phyloP scores from a whole-genome alignment of 805 yeast genomes.

The Metschnikowia peoriensis region DNA sequence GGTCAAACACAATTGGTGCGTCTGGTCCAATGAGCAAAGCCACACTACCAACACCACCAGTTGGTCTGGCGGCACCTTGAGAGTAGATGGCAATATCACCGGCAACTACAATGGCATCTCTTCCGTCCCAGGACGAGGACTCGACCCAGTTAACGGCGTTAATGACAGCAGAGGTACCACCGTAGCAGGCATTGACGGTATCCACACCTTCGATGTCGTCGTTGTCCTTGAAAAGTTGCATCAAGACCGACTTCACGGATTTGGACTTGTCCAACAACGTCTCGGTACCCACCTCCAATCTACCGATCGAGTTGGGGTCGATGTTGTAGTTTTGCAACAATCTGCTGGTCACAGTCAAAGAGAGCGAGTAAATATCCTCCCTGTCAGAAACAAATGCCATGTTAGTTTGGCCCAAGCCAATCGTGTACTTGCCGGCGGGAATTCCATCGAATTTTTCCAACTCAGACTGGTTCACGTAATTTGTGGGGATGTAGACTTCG shows the following conservation, averaged over 20 bases:
- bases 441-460: conserved; percentile 83
- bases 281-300: conserved; percentile 98
- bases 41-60: conserved; percentile 98
- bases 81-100: conserved; percentile 98
- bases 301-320: conserved; percentile 79
- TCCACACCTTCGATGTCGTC: conserved; percentile 94
- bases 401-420: conserved; percentile 97
- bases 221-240: conserved; percentile 90
- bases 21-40: conserved; percentile 96
- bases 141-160: conserved; percentile 96
- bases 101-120: conserved; percentile 94
- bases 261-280: conserved; percentile 95
- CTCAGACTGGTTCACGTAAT: conserved; percentile 81
- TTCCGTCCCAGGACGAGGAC: conserved; percentile 95
- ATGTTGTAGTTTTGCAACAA: conserved; percentile 78
- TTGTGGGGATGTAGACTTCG: conserved; percentile 86
- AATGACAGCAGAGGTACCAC: conserved; percentile 94
- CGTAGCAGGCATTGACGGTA: conserved; percentile 96
- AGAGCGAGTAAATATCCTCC: conserved; percentile 93
- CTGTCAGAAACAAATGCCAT: conserved; percentile 97
- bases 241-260: conserved; percentile 91
- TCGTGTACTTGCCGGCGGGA: conserved; percentile 93
- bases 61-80: conserved; percentile 97
- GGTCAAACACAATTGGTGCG: conserved; percentile 92
- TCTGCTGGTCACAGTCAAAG: conserved; percentile 81